Evolutionary conservation across 441 rosid genomes (phyloP), one percentile per base, ranked within the genome.

Genomic region (Gossypium armourianum): DNA sequence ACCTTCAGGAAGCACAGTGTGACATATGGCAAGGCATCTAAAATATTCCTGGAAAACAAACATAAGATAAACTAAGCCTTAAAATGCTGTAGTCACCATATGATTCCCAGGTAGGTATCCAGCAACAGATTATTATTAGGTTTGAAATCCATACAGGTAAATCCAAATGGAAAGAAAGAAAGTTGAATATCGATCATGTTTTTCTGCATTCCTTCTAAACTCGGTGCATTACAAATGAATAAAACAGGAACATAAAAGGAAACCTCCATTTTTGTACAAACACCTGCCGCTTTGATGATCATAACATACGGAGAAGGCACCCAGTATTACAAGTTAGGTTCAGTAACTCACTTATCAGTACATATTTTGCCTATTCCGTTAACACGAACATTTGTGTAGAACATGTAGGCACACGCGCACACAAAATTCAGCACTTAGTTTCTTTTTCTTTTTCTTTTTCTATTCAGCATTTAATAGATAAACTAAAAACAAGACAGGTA

Each of bases 1-100:
- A 74, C 99, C 98, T 87, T 93, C 97, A 60, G 99, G 93, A 79
- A 93, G 97, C 29, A 96, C 99, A 29, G 99, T 96, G 79, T 96
- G 99, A 78, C 99, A 93, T 53, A 93, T 86, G 76, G 99, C 99
- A 70, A 91, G 91, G 76, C 90, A 92, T 81, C 90, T 81, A 75
- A 86, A 87, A 81, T 91, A 90, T 84, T 96, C 98, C 99, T 96
- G 80, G 80, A 81, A 40, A 24, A 62, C 57, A 2, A 26, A 68
- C 40, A 17, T 21, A 69, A 4, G 36, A 29, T 4, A 77, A 23
- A 40, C 16, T 49, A 75, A 50, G 23, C 53, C 32, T 29, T 72
- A 29, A 72, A 61, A 23, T 15, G 58, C 26, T 61, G 47, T 2
- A 50, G 28, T 40, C 63, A 49, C 67, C 19, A 23, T 1, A 65